Evolutionary conservation across 257 asterid species (phyloP).

Genomic region (Solanum pimpinellifolium): DNA sequence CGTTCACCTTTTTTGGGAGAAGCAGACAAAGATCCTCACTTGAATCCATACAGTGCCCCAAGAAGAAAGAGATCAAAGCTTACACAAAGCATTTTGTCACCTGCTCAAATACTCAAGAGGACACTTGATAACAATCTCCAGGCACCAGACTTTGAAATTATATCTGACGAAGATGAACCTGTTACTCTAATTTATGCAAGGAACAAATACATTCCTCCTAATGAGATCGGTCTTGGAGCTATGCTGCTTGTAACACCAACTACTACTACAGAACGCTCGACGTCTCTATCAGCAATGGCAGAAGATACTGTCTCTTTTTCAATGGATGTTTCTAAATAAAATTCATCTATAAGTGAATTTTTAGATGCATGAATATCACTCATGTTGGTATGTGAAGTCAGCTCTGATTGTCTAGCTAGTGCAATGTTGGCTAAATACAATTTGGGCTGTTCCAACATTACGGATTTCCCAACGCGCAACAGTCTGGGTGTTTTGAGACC

Average conservation of each 20-base stretch:
- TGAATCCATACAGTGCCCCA: conserved; percentile 11
- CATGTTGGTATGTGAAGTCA: background rate
- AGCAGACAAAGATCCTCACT: background rate
- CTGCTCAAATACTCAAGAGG: conserved; percentile 13
- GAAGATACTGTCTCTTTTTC: background rate
- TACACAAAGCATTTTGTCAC: conserved; percentile 13
- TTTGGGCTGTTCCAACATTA: background rate
- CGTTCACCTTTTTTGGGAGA: background rate
- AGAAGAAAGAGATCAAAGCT: conserved; percentile 30
- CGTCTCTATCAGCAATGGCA: background rate
- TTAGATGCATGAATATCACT: background rate
- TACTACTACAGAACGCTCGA: background rate
- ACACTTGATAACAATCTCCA: conserved; percentile 5
- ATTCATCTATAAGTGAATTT: background rate
- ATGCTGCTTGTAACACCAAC: conserved; percentile 1
- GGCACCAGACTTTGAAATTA: background rate
- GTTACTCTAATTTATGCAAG: conserved; percentile 12
- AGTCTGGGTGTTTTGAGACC: background rate
- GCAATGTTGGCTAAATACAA: background rate
- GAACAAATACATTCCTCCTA: conserved; percentile 16
- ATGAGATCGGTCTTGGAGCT: conserved; percentile 52
- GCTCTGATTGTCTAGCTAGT: background rate
- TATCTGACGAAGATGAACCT: conserved; percentile 4
- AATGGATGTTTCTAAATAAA: background rate
- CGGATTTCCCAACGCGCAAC: background rate